Conservation (phyloP, 1,284 basidiomycete species). For the Trametes sp. region DNA sequence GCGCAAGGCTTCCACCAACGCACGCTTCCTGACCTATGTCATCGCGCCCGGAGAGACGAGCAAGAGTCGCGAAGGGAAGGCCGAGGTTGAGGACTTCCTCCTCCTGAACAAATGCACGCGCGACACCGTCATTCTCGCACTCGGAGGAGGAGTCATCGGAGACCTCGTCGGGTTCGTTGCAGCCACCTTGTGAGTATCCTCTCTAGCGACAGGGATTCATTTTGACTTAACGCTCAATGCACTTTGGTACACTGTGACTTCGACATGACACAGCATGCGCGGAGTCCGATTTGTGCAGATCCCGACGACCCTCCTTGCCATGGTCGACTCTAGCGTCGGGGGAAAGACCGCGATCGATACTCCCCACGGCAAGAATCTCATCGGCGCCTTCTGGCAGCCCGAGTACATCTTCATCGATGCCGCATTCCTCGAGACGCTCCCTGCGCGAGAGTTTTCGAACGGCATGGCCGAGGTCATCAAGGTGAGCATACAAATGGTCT, state of each 20-base stretch:
- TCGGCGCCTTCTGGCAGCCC: conserved; percentile 99
- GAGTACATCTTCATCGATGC: conserved; percentile 98
- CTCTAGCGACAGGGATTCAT: not conserved
- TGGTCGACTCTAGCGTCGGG: conserved; percentile 98
- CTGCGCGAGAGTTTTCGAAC: conserved; percentile 93
- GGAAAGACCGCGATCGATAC: conserved; percentile 99
- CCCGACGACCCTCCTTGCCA: conserved; percentile 95
- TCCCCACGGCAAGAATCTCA: conserved; percentile 95
- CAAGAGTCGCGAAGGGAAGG: conserved; percentile 93
- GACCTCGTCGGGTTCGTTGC: conserved; percentile 97
- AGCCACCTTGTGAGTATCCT: conserved; percentile 88
- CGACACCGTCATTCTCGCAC: conserved; percentile 92
- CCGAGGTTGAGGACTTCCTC: conserved; percentile 94
- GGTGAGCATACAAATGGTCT: conserved; percentile 53
- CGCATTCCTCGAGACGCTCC: conserved; percentile 94
- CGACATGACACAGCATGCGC: conserved; percentile 80
- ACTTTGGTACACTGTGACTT: too few relatives aligned
- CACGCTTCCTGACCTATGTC: conserved; percentile 83
- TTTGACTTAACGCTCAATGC: too few relatives aligned
- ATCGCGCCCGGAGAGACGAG: conserved; percentile 92
- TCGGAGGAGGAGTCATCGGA: conserved; percentile 97
- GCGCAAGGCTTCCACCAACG: conserved; percentile 45
- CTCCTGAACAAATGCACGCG: conserved; percentile 89
- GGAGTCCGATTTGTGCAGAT: conserved; percentile 95
- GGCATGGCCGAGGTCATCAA: conserved; percentile 99